Evolutionary conservation across 176 grass and related monocot genomes (phyloP).

Genomic region (Oryza glumipatula): DNA sequence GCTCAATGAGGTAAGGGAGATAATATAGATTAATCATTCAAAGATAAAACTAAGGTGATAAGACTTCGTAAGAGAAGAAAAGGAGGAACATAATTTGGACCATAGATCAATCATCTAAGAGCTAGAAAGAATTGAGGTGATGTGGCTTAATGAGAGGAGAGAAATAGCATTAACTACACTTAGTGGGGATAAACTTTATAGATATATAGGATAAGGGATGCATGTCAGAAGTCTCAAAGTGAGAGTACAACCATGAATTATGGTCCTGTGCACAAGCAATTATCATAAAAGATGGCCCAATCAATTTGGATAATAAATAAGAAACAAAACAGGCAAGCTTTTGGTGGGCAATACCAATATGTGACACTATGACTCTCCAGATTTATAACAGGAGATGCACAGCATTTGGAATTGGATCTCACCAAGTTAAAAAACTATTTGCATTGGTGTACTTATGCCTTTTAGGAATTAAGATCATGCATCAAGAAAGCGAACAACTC

Average conservation of each 20-base stretch:
- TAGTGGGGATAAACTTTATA: too few species aligned
- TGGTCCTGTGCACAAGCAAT: not conserved
- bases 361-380: not conserved
- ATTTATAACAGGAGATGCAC: slow-evolving; percentile 2
- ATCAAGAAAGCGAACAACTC: not conserved
- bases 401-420: not conserved
- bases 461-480: not conserved
- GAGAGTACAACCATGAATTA: not conserved
- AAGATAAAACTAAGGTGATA: too few species aligned
- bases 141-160: too few species aligned
- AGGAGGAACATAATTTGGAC: too few species aligned
- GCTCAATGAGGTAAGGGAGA: too few species aligned
- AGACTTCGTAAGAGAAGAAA: too few species aligned
- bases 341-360: not conserved
- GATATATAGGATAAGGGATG: not conserved
- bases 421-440: too few species aligned
- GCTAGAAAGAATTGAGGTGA: too few species aligned
- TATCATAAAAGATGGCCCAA: not conserved
- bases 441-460: not conserved
- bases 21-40: too few species aligned
- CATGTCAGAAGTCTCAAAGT: not conserved
- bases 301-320: not conserved
- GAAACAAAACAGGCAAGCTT: not conserved
- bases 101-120: too few species aligned
- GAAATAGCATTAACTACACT: too few species aligned